These are phyloP conservation scores for Wickerhamiella azyma DNA, from an alignment of 805 yeast species.

Conservation along the genomic window DNA sequence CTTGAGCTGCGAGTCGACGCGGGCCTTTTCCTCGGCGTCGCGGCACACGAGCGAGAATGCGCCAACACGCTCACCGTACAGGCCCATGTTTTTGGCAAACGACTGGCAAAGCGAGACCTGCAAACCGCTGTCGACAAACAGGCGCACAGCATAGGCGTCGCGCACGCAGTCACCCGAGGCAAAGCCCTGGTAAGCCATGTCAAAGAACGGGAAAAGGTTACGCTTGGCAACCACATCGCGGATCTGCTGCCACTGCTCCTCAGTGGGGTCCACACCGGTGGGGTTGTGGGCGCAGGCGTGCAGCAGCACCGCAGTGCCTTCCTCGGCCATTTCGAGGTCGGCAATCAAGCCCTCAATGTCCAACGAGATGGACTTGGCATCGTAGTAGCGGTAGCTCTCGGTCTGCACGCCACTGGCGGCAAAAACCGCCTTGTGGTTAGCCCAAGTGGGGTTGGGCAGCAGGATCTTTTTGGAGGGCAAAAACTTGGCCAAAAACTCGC, in stretches of 20 bases:
- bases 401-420: conserved; percentile 52
- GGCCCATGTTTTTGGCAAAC: conserved; percentile 90
- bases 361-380: conserved; percentile 51
- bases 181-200: conserved; percentile 94
- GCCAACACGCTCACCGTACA: conserved; percentile 96
- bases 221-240: conserved; percentile 45
- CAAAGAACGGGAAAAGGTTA: conserved; percentile 71
- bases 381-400: conserved; percentile 75
- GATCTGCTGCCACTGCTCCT: conserved; percentile 65
- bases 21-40: conserved; percentile 33
- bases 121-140: conserved; percentile 34
- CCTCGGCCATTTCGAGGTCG: conserved; percentile 40
- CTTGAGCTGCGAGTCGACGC: conserved; percentile 63
- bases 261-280: conserved; percentile 87
- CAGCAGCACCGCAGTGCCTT: conserved; percentile 65
- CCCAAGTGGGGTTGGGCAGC: conserved; percentile 92
- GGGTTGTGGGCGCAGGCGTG: conserved; percentile 99
- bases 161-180: conserved; percentile 74
- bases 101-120: conserved; percentile 82
- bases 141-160: conserved; percentile 73
- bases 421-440: conserved; percentile 82
- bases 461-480: conserved; percentile 37
- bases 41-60: conserved; percentile 61
- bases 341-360: conserved; percentile 54
- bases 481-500: conserved; percentile 46